Percentiles rank a stretch among this genome's conserved stretches.
Evolutionary conservation across 805 yeast genomes (phyloP).

Genomic region (Pichia sporocuriosa): DNA sequence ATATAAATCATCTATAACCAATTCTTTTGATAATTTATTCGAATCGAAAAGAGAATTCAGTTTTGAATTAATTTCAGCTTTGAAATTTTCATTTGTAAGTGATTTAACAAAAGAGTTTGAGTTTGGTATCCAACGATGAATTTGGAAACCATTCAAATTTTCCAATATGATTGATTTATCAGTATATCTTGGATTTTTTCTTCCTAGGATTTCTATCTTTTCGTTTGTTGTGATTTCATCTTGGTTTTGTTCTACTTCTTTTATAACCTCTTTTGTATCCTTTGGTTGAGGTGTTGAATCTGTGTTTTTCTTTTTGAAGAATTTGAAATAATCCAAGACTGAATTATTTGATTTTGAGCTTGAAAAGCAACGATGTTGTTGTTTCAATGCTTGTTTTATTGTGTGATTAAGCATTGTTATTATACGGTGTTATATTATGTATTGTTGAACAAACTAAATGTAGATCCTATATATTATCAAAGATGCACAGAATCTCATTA

Average conservation of each 20-base stretch:
- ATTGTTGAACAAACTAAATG: no score
- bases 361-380: slow-evolving; percentile 15
- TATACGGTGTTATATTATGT: no score
- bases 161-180: slow-evolving; percentile 19
- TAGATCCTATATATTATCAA: no score
- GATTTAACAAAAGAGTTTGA: slow-evolving; percentile 15
- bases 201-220: slow-evolving; percentile 27
- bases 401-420: no score
- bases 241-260: slow-evolving; percentile 22
- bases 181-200: slow-evolving; percentile 22
- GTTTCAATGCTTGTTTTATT: not conserved
- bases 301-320: slow-evolving; percentile 20
- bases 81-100: slow-evolving; percentile 10
- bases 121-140: slow-evolving; percentile 28
- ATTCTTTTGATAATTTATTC: not conserved
- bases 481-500: no score
- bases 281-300: slow-evolving; percentile 12
- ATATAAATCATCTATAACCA: slow-evolving; percentile 32
- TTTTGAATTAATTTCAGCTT: slow-evolving; percentile 12
- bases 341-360: slow-evolving; percentile 15
- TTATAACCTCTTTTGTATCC: slow-evolving; percentile 26
- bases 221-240: slow-evolving; percentile 11
- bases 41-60: slow-evolving; percentile 13
- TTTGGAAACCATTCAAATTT: slow-evolving; percentile 26
- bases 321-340: slow-evolving; percentile 29